Evolutionary conservation across 2,329 filamentous ascomycete species (phyloP), one percentile per base, ranked within the genome.

Genomic region (Pseudocercospora cruenta): DNA sequence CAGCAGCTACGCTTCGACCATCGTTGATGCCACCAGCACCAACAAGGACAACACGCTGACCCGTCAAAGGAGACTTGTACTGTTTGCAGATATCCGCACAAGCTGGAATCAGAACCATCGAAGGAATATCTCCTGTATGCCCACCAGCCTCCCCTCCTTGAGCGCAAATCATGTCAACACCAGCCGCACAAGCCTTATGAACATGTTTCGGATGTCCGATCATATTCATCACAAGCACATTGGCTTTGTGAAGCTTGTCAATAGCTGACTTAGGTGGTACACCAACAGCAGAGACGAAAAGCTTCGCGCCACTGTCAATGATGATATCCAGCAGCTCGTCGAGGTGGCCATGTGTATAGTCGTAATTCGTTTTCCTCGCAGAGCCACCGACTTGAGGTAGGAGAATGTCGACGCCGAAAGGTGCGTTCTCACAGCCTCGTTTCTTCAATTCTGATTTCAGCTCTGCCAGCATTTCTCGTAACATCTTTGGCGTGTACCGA

Each of bases 201-300:
- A 96, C 94, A 83, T 98, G 94, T 88, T 98, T 98, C 78, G 94
- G 94, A 85, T 98, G 95, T 71, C 94, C 94, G 78, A 98, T 93
- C 94, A 98, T 98, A 88, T 98, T 98, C 94, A 97, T 97, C 86
- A 95, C 96, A 70, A 96, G 86, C 71, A 98, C 87, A 71, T 93
- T 93, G 75, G 88, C 84, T 77, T 88, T 87, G 87, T 98, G 94
- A 49, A 98, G 88, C 78, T 87, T 91, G 71, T 98, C 93, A 75
- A 98, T 93, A 64, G 97, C 90, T 72, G 86, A 84, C 81, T 91
- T 91, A 70, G 94, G 92, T 36, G 94, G 93, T 0, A 14, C 97
- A 90, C 94, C 94, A 78, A 98, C 93, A 74, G 94, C 94, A 60
- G 92, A 97, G 73, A 98, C 94, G 82, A 98, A 98, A 66, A 98